Evolutionary conservation across 164 flowering plant species (phyloP).

Genomic region (Amborella trichopoda): DNA sequence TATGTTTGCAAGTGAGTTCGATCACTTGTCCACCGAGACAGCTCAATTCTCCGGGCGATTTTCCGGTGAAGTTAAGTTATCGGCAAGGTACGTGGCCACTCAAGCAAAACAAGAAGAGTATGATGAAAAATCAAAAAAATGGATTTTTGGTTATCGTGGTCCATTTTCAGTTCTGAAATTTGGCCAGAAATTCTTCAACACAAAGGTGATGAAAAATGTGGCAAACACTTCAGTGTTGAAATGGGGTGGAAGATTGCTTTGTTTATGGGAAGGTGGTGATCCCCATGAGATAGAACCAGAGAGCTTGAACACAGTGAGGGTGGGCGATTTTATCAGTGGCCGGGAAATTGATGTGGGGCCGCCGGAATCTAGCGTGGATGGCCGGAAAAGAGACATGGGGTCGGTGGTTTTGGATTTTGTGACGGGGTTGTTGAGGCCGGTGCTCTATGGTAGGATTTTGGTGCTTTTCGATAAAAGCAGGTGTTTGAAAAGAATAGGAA

Average conservation of each 20-base stretch:
- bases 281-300: conserved; percentile 68
- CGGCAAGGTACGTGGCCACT: conserved; percentile 72
- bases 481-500: no score
- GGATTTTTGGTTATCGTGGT: conserved; percentile 85
- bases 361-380: no score
- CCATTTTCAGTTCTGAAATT: conserved; percentile 85
- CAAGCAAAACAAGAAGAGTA: conserved; percentile 75
- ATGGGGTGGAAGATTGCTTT: conserved; percentile 73
- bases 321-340: no score
- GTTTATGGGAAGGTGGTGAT: conserved; percentile 92
- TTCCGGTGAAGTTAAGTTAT: conserved; percentile 35
- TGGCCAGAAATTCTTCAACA: conserved; percentile 60
- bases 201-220: conserved; percentile 95
- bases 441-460: conserved; percentile 77
- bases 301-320: conserved; percentile 64
- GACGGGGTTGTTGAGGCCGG: conserved; percentile 57
- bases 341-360: no score
- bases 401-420: conserved; percentile 40
- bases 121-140: conserved; percentile 45
- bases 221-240: conserved; percentile 79
- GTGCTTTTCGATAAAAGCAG: no score
- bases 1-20: no score
- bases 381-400: no score
- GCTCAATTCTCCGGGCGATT: no score
- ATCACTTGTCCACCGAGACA: no score